Evolutionary conservation across 257 asterid species (phyloP).

Genomic region (Salvia hispanica): DNA sequence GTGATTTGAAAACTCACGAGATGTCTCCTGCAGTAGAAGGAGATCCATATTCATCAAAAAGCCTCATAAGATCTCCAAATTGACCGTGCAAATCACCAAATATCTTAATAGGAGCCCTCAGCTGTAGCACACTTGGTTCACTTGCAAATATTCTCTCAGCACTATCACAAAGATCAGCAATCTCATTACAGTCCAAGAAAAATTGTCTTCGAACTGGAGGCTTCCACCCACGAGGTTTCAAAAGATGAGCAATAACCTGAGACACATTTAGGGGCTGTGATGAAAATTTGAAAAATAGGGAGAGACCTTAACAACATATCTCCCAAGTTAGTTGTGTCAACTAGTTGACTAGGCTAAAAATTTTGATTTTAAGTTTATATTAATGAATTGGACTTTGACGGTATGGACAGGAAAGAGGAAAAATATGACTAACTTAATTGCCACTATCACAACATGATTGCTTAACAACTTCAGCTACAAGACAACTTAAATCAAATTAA

Average conservation of each 20-base stretch:
- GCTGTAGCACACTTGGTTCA: slow-evolving; percentile 93
- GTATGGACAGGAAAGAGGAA: slow-evolving; percentile 6
- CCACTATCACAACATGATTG: slow-evolving; percentile 1
- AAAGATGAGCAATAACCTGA: slow-evolving; percentile 64
- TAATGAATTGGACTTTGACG: not conserved
- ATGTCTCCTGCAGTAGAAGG: slow-evolving; percentile 98
- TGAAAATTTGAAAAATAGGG: not conserved
- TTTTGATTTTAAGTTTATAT: not conserved
- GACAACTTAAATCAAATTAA: slow-evolving; percentile 11
- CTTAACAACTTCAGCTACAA: slow-evolving; percentile 5
- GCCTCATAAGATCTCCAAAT: slow-evolving; percentile 99
- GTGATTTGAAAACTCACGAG: slow-evolving; percentile 55
- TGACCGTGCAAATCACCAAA: slow-evolving; percentile 99
- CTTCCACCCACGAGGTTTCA: too few species aligned
- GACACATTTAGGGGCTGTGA: slow-evolving; percentile 20
- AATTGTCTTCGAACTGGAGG: too few species aligned
- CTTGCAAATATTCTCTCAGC: slow-evolving; percentile 93
- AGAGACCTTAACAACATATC: not conserved
- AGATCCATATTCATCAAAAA: slow-evolving; percentile 92
- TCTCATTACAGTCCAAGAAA: slow-evolving; percentile 39
- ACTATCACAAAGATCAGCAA: slow-evolving; percentile 94
- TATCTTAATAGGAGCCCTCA: slow-evolving; percentile 92
- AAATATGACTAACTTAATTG: slow-evolving; percentile 28
- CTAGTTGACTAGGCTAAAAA: slow-evolving; percentile 8
- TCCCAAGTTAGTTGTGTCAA: not conserved